Evolutionary conservation across 2,329 filamentous ascomycete genomes (phyloP), one percentile per base, ranked within the genome.

Genomic region (Falciphora oryzae): DNA sequence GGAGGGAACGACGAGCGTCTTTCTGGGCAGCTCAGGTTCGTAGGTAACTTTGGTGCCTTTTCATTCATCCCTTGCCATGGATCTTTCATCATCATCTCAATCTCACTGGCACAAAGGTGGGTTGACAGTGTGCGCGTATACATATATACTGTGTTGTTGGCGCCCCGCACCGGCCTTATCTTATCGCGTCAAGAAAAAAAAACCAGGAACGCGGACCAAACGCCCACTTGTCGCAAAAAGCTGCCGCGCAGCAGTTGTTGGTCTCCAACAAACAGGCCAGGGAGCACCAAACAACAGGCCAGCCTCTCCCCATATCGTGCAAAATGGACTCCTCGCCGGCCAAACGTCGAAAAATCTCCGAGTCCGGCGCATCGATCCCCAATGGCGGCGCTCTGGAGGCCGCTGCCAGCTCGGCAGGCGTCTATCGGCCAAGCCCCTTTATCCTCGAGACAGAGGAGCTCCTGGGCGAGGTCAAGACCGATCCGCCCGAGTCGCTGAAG

Each of bases 381-480:
- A 44, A 44, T 44, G 32, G 59, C n/a, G 44, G 29, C 31, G 29
- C 57, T 22, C 66, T 75, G 29, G 71, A 73, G 31, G 66, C 73
- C 1, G 71, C 71, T 8, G 73, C 71, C 7, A 69, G 71, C 1
- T 70, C 73, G 4, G 71, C 70, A 3, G 74, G 74, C 56, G 65
- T 74, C 18, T 74, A 72, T 13, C 71, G 72, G 44, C 72, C 83
- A 22, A 84, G 82, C 72, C 80, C 83, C 44, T 87, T 87, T 68
- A 77, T 85, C 61, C 73, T 88, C 62, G 82, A 87, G 73, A 84
- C 85, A 3, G 83, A 86, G 59, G 85, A 88, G 73, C 76, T 88
- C 25, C 72, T 88, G 66, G 81, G 80, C 65, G 82, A 86, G 67
- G 79, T 82, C 65, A 80, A 78, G 64, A 71, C 85, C 28, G 81